A percentile compares a stretch with the other conserved stretches of the same genome.
These are phyloP conservation scores for Populus nigra DNA, from an alignment of 345 rosid genomes.

Conservation along the genomic window DNA sequence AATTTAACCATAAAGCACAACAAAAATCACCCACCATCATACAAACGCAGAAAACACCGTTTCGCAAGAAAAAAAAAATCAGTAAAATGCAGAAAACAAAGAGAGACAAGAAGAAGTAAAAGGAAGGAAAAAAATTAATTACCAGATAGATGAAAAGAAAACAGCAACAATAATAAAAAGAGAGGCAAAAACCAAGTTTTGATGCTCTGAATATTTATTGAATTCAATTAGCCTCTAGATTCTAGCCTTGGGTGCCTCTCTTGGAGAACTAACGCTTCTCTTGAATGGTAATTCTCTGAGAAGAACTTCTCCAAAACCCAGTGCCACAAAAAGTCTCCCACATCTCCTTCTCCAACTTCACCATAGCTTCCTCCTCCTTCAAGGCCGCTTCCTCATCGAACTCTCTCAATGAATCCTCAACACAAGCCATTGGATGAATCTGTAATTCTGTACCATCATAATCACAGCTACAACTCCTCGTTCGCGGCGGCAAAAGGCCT, in stretches of 20 bases:
- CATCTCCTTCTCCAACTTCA: constrained; percentile 49
- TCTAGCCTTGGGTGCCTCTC: not conserved
- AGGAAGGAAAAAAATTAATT: not conserved
- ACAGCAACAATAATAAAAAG: not conserved
- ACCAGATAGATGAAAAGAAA: not conserved
- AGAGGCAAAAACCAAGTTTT: not conserved
- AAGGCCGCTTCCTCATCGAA: constrained; percentile 2
- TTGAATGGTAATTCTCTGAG: constrained; percentile 31
- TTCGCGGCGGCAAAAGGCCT: constrained; percentile 25
- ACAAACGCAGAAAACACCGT: not conserved
- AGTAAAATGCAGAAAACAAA: not conserved
- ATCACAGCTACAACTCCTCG: constrained; percentile 19
- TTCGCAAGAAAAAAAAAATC: not conserved
- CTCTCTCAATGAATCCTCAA: constrained; percentile 1
- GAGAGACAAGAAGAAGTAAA: not conserved
- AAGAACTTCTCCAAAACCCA: constrained; percentile 59
- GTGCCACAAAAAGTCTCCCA: constrained; percentile 46
- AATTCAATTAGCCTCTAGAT: not conserved
- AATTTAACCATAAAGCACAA: not conserved
- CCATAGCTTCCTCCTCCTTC: constrained; percentile 26
- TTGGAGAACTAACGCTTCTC: not conserved
- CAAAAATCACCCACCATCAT: not conserved
- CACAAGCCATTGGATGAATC: constrained; percentile 10
- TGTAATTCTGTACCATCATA: constrained; percentile 30
- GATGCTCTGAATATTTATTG: not conserved